Conservation (phyloP, 192 early-diverging fungal species). For the Coemansia sp. region DNA sequence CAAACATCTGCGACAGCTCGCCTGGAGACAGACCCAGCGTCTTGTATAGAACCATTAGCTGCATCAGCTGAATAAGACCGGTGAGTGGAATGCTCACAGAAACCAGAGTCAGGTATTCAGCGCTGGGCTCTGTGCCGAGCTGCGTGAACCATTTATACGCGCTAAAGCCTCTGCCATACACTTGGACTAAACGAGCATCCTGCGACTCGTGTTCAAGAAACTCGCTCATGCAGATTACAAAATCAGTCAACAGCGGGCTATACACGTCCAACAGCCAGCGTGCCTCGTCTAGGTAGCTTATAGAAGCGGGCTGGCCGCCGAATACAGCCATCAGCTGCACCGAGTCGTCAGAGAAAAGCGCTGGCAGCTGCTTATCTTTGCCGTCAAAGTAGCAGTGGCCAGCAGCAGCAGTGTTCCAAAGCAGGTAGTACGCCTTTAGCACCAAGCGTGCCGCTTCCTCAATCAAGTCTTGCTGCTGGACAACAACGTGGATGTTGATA, state of each 20-base stretch:
- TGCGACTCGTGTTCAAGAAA: conserved; percentile 62
- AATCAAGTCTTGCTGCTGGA: conserved; percentile 14
- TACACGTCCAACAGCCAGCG: conserved; percentile 72
- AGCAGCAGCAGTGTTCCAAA: conserved; percentile 3
- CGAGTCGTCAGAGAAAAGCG: conserved; percentile 48
- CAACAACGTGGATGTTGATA: conserved; percentile 8
- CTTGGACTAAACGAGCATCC: conserved; percentile 55
- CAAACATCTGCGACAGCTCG: conserved; percentile 12
- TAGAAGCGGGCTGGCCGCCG: conserved; percentile 87
- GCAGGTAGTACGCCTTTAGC: conserved; percentile 22
- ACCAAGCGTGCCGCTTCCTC: conserved; percentile 8
- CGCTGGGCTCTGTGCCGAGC: conserved; percentile 67
- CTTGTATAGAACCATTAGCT: conserved; percentile 67
- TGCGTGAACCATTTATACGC: conserved; percentile 76
- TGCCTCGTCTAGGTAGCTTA: conserved; percentile 83
- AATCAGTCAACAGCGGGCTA: conserved; percentile 66
- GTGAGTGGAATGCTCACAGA: conserved; percentile 79
- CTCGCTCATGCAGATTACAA: conserved; percentile 70
- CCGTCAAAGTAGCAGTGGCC: conserved; percentile 65
- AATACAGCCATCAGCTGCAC: conserved; percentile 77
- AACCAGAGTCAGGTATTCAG: conserved; percentile 67
- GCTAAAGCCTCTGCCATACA: conserved; percentile 68
- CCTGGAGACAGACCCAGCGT: conserved; percentile 54
- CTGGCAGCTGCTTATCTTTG: not conserved
- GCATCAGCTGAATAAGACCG: conserved; percentile 84